phyloP scores from a whole-genome alignment of 2,329 filamentous ascomycete species.

The Phaeophleospora eucalypticola region DNA sequence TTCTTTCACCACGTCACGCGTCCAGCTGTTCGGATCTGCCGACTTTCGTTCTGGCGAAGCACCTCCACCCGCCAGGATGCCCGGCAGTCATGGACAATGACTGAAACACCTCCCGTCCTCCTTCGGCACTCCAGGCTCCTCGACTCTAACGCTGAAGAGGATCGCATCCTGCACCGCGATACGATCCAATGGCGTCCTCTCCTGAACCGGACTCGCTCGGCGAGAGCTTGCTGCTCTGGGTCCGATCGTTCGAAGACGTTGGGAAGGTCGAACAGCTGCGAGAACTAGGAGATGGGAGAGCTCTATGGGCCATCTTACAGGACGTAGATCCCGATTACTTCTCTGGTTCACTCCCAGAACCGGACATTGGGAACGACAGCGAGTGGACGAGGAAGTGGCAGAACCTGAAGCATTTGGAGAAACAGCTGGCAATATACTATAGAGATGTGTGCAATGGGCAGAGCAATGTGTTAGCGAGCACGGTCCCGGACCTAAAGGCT shows the following conservation, averaged over 20 bases:
- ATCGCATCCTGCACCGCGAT: neutral
- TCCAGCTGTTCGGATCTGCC: neutral
- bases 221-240: constrained; percentile 34
- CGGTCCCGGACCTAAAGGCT: constrained; percentile 45
- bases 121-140: neutral
- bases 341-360: constrained; percentile 45
- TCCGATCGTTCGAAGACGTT: constrained; percentile 42
- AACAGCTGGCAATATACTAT: constrained; percentile 47
- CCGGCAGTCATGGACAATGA: neutral
- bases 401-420: constrained; percentile 50
- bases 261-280: constrained; percentile 36
- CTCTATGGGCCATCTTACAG: constrained; percentile 46
- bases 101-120: neutral
- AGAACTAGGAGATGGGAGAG: constrained; percentile 45
- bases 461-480: constrained; percentile 32
- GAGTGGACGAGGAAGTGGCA: constrained; percentile 52
- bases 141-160: neutral
- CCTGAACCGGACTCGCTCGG: constrained; percentile 23
- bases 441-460: constrained; percentile 41
- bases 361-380: constrained; percentile 39
- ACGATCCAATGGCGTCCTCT: constrained; percentile 6
- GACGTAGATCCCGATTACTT: constrained; percentile 49
- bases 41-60: neutral
- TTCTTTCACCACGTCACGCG: constrained; percentile 2
- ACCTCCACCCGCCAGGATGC: neutral